Conservation (phyloP, 2,329 filamentous ascomycete genomes). For the Huntiella decipiens region DNA sequence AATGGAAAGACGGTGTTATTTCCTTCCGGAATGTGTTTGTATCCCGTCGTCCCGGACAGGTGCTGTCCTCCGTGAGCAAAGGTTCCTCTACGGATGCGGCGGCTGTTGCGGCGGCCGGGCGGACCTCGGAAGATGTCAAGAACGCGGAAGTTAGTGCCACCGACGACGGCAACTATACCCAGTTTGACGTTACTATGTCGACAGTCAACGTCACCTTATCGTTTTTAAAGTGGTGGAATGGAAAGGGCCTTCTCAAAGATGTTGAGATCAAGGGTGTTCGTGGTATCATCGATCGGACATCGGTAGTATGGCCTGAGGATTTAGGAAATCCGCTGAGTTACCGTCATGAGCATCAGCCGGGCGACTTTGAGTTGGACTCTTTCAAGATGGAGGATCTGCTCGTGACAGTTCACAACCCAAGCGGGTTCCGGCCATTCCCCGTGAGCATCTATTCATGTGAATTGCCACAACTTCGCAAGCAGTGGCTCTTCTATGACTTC, state of each 20-base stretch:
- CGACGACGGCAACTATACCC: slow-evolving; percentile 92
- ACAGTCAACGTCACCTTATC: slow-evolving; percentile 93
- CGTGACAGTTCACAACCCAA: slow-evolving; percentile 78
- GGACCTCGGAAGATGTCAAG: slow-evolving; percentile 29
- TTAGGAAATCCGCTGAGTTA: slow-evolving; percentile 68
- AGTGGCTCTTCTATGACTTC: slow-evolving; percentile 97
- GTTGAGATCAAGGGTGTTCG: slow-evolving; percentile 88
- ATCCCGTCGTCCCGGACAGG: slow-evolving; percentile 71
- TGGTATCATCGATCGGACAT: slow-evolving; percentile 79
- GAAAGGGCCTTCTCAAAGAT: slow-evolving; percentile 75
- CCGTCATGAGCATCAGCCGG: slow-evolving; percentile 68
- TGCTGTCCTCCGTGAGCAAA: slow-evolving; percentile 69
- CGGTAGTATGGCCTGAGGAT: slow-evolving; percentile 47
- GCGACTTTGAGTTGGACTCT: slow-evolving; percentile 90
- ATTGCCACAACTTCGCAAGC: slow-evolving; percentile 76
- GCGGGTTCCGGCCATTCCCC: slow-evolving; percentile 80
- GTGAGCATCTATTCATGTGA: slow-evolving; percentile 94
- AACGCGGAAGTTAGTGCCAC: slow-evolving; percentile 25
- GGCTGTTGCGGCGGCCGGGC: slow-evolving; percentile 61
- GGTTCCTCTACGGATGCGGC: slow-evolving; percentile 73
- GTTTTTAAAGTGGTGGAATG: slow-evolving; percentile 98
- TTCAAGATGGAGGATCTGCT: slow-evolving; percentile 93
- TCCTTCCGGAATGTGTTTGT: slow-evolving; percentile 95
- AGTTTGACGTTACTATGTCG: slow-evolving; percentile 88
- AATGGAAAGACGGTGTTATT: slow-evolving; percentile 88